Evolutionary conservation across 2,329 filamentous ascomycete genomes (phyloP), one percentile per base, ranked within the genome.

Genomic region (Orbilia blumenaviensis): DNA sequence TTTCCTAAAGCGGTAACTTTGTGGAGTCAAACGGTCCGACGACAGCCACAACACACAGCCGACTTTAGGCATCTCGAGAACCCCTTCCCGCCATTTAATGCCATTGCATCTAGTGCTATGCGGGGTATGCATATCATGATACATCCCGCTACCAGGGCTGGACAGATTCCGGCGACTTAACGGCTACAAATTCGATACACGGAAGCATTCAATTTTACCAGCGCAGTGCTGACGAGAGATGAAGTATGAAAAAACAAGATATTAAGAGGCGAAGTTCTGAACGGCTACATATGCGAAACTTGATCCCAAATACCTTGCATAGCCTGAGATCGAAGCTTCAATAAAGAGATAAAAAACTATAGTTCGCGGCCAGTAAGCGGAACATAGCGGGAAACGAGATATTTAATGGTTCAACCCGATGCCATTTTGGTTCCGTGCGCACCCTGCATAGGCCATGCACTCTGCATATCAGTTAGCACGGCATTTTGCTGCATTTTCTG

Each of bases 121-220:
- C 72, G 72, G 72, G 72, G 72, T 76, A 76, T 76, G 72, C 72
- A 76, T 76, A 76, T 76, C 72, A 76, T 76, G 72, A 76, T 76
- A 76, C 72, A 63, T 69, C 72, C n/a, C 72, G 72, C 42, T 68
- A 44, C 72, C 72, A 44, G 72, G 64, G 60, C 60, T 29, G 58
- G 60, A 52, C 69, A 41, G 50, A 64, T 61, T 44, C 27, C 46
- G 46, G 50, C 66, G 48, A 72, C 54, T 54, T 56, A 27, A 58
- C 6, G 50, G 61, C 38, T 52, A 66, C 64, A 61, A 61, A 29
- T 9, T 38, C 29, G 50, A 58, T 68, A 60, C 52, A 21, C 27
- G 9, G 7, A 36, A 27, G 36, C 48, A 46, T 46, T 25, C n/a
- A 34, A 36, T 58, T 58, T 46, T 63, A 48, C 66, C 56, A 29